Evolutionary conservation across 164 flowering plant species (phyloP).

Genomic region (Litsea cubeba): DNA sequence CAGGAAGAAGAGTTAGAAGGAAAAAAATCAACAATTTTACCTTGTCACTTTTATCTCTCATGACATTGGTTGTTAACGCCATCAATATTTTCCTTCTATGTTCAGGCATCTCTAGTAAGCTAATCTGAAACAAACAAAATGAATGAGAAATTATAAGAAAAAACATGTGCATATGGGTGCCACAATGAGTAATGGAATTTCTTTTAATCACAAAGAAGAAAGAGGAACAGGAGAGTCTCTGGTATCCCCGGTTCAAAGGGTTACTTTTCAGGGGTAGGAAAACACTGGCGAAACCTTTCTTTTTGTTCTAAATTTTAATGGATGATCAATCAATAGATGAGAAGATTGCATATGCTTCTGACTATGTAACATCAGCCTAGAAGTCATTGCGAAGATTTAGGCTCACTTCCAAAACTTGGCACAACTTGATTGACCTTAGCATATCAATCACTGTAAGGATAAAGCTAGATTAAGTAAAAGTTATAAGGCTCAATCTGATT

Average conservation of each 20-base stretch:
- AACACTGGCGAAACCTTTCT: too few relatives aligned
- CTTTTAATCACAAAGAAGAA: not conserved
- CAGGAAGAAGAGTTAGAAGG: too few relatives aligned
- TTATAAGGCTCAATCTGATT: too few relatives aligned
- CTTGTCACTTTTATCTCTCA: conserved; percentile 95
- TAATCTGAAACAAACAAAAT: conserved; percentile 52
- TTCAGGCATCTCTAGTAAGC: conserved; percentile 81
- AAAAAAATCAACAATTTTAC: conserved; percentile 23
- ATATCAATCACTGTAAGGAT: too few relatives aligned
- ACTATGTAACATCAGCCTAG: too few relatives aligned
- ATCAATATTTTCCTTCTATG: conserved; percentile 53
- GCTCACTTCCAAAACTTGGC: too few relatives aligned
- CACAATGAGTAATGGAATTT: not conserved
- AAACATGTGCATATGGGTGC: not conserved
- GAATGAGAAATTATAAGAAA: not conserved
- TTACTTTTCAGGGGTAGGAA: not conserved
- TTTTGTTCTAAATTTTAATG: not conserved
- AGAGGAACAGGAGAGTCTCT: not conserved
- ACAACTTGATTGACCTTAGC: too few relatives aligned
- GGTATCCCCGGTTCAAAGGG: not conserved
- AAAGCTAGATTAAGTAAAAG: too few relatives aligned
- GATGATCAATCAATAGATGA: too few relatives aligned
- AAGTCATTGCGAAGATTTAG: too few relatives aligned
- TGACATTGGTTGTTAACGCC: conserved; percentile 58
- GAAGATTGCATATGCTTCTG: too few relatives aligned